Conservation (phyloP, 768 basidiomycete genomes). For the Pleurotus cornucopiae region DNA sequence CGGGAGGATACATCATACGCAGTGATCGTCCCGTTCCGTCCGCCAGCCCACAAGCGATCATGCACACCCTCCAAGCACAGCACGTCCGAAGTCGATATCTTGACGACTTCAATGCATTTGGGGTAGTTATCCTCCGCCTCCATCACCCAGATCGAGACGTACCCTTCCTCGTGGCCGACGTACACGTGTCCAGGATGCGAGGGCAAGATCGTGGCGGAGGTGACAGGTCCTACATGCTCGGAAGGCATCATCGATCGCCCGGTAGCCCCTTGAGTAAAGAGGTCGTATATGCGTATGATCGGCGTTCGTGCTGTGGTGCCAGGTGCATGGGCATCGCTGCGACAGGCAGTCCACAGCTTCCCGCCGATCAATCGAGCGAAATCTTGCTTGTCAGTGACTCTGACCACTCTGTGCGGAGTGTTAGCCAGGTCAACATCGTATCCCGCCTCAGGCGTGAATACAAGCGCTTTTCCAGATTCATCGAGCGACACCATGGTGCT, state of each 20-base stretch:
- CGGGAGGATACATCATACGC: conserved; percentile 70
- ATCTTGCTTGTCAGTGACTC: conserved; percentile 79
- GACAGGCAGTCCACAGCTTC: conserved; percentile 78
- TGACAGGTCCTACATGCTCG: conserved; percentile 79
- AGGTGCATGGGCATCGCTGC: conserved; percentile 44
- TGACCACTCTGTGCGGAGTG: conserved; percentile 51
- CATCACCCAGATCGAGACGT: conserved; percentile 76
- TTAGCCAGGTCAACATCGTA: conserved; percentile 42
- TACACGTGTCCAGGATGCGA: conserved; percentile 65
- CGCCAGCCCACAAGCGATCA: conserved; percentile 83
- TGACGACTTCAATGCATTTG: conserved; percentile 68
- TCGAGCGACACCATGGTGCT: conserved; percentile 77
- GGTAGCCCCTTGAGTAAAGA: conserved; percentile 54
- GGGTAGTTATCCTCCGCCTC: conserved; percentile 54
- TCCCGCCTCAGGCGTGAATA: conserved; percentile 55
- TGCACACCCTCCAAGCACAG: conserved; percentile 82
- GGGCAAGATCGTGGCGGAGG: conserved; percentile 73
- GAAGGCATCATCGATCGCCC: conserved; percentile 54
- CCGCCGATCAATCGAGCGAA: conserved; percentile 74
- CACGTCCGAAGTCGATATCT: conserved; percentile 79
- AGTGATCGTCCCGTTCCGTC: conserved; percentile 74
- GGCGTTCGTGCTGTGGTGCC: conserved; percentile 47
- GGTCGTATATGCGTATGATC: conserved; percentile 77
- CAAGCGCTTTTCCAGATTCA: conserved; percentile 77
- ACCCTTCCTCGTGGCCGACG: conserved; percentile 90